phyloP scores from a whole-genome alignment of 345 rosid species.

The Toxicodendron radicans region DNA sequence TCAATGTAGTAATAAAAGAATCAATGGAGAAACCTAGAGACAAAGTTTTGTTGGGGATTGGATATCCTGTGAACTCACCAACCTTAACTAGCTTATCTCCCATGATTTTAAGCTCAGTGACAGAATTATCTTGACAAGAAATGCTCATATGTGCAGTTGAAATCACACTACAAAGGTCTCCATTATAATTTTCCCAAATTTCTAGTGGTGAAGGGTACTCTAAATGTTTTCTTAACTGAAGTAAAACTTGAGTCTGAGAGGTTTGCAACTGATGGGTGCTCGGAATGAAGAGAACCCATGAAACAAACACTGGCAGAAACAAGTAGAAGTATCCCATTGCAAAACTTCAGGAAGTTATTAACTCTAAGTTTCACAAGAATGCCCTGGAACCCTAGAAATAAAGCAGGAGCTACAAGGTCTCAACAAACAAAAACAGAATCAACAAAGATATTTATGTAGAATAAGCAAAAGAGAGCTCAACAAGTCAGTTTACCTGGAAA shows the following conservation, averaged over 20 bases:
- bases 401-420: slow-evolving; percentile 9
- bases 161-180: slow-evolving; percentile 67
- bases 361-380: slow-evolving; percentile 12
- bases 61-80: slow-evolving; percentile 52
- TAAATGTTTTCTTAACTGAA: slow-evolving; percentile 79
- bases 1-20: slow-evolving; percentile 77
- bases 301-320: slow-evolving; percentile 39
- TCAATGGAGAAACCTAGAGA: slow-evolving; percentile 73
- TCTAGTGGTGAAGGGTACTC: slow-evolving; percentile 74
- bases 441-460: slow-evolving; percentile 3
- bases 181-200: slow-evolving; percentile 57
- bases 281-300: slow-evolving; percentile 40
- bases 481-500: slow-evolving; percentile 17
- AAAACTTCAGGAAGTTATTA: slow-evolving; percentile 27
- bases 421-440: slow-evolving; percentile 25
- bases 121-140: slow-evolving; percentile 55
- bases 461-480: slow-evolving; percentile 15
- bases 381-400: slow-evolving; percentile 28
- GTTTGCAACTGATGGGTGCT: slow-evolving; percentile 54
- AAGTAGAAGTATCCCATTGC: slow-evolving; percentile 39
- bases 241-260: slow-evolving; percentile 62
- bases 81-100: slow-evolving; percentile 69
- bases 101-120: slow-evolving; percentile 79
- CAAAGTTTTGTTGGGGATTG: slow-evolving; percentile 65
- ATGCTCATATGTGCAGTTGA: slow-evolving; percentile 58